Base-by-base conservation (phyloP, 495 filamentous ascomycete genomes). In the Talaromyces ruber region DNA sequence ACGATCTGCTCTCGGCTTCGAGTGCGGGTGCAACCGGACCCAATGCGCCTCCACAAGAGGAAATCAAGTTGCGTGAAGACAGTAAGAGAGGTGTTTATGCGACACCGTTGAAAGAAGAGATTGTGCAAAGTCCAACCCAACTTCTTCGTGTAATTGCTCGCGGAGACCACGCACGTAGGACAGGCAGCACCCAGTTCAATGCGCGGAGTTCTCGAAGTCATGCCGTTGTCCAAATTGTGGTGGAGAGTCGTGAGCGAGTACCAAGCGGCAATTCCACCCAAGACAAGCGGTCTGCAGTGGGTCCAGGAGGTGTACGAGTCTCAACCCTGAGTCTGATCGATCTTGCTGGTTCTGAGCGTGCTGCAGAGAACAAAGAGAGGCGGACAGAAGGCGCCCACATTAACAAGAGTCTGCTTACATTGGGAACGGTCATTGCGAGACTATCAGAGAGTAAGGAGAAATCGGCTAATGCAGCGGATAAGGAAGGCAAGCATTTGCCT, bases 191-290 rank as follows among this genome's bases (percentile, higher is more conserved):
- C 1, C 94, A 98, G 66, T 98, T 91, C 81, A 98, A 98, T 66
- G 82, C 92, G 45, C 88, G 93, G 69, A 97, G 92, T 75, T 98
- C 94, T 59, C 91, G 94, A 68, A 96, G 91, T 81, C 94, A 98
- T 67, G 94, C 94, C 2, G 94, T 98, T 26, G 94, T 98, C 28
- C 94, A 98, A 74, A 98, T 98, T 65, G 95, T 98, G 12, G 93
- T 98, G 29, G 94, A 98, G 71, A 97, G 92, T 68, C 81, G 94
- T 71, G 95, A 97, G 67, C 88, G 95, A 25, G 85, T 85, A 54
- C 81, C 83, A 21, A 66, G 74, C 6, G 77, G 74, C 7, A 84
- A 76, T n/a, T 75, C 78, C 30, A 64, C 75, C 29, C 76, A 74
- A 52, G 88, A 92, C 34, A 94, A 94, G 65, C 84, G 93, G 50